Evolutionary conservation across 108 stramenopile species (phyloP).

Genomic region (Craspedostauros australis): DNA sequence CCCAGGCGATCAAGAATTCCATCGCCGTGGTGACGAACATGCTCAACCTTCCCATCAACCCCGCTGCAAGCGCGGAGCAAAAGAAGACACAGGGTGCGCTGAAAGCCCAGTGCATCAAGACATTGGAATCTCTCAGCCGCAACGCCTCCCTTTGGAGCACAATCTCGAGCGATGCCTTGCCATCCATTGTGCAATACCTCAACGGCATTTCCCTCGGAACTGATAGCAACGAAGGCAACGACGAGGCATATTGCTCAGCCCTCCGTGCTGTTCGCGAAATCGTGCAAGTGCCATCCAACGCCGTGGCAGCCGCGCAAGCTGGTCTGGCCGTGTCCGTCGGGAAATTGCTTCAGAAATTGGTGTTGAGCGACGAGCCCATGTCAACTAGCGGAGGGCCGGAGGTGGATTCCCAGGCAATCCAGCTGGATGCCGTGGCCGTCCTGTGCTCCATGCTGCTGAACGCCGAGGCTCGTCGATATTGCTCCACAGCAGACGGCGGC

Average conservation of each 20-base stretch:
- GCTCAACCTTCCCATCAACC: constrained; percentile 32
- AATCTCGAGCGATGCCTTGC: constrained; percentile 53
- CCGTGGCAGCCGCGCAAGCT: constrained; percentile 40
- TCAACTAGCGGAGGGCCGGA: neutral
- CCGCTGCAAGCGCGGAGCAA: constrained; percentile 31
- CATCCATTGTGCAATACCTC: constrained; percentile 52
- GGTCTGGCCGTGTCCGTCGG: constrained; percentile 43
- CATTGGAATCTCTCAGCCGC: constrained; percentile 60
- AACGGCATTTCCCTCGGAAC: no score
- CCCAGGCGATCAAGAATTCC: constrained; percentile 48
- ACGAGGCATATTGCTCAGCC: constrained; percentile 34
- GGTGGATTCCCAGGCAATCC: constrained; percentile 18
- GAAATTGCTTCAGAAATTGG: constrained; percentile 3
- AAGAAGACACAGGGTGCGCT: constrained; percentile 39
- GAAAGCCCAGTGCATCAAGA: constrained; percentile 58
- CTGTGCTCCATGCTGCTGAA: constrained; percentile 38
- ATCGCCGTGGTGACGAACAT: constrained; percentile 61
- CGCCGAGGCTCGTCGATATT: constrained; percentile 2
- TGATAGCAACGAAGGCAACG: constrained; percentile 5
- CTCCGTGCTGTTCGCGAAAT: constrained; percentile 51
- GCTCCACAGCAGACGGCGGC: neutral
- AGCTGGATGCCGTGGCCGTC: constrained; percentile 43
- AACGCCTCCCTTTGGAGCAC: constrained; percentile 64
- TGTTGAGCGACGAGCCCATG: constrained; percentile 1
- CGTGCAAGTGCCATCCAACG: constrained; percentile 60